phyloP scores from a whole-genome alignment of 371 early-diverging fungal species.

The Smittium culicis region DNA sequence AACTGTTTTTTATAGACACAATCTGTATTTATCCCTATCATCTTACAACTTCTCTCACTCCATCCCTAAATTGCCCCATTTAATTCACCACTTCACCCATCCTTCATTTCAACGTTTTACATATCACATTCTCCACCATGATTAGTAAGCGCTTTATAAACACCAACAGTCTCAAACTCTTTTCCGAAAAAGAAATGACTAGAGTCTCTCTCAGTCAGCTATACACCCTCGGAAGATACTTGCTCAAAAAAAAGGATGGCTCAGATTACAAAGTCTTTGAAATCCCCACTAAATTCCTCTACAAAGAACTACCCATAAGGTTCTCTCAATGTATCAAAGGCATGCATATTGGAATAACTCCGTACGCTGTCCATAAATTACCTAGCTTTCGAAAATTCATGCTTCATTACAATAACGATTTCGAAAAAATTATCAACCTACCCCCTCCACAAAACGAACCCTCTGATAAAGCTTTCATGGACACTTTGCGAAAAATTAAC shows the following conservation, averaged over 20 bases:
- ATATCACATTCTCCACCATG: background rate
- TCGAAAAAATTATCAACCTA: conserved; percentile 26
- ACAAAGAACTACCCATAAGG: conserved; percentile 52
- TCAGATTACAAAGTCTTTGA: conserved; percentile 24
- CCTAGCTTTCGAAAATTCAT: conserved; percentile 32
- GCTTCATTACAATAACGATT: conserved; percentile 34
- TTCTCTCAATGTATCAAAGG: conserved; percentile 47
- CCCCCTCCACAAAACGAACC: conserved; percentile 27
- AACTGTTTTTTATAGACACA: no score
- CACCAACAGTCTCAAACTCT: background rate
- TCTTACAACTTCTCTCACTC: no score
- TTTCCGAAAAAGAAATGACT: background rate
- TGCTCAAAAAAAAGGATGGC: conserved; percentile 20
- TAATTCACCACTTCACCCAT: background rate
- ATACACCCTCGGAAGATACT: conserved; percentile 29
- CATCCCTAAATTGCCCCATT: no score
- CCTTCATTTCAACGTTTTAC: background rate
- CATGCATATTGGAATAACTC: conserved; percentile 32
- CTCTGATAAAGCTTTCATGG: conserved; percentile 32
- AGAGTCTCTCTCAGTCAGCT: conserved; percentile 22
- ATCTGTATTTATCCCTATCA: no score
- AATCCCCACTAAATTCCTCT: conserved; percentile 43
- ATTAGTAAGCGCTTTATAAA: background rate
- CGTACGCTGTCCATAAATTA: conserved; percentile 33
- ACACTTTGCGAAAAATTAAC: conserved; percentile 28